Evolutionary conservation across 495 filamentous ascomycete genomes (phyloP).

Genomic region (Penicillium desertorum): DNA sequence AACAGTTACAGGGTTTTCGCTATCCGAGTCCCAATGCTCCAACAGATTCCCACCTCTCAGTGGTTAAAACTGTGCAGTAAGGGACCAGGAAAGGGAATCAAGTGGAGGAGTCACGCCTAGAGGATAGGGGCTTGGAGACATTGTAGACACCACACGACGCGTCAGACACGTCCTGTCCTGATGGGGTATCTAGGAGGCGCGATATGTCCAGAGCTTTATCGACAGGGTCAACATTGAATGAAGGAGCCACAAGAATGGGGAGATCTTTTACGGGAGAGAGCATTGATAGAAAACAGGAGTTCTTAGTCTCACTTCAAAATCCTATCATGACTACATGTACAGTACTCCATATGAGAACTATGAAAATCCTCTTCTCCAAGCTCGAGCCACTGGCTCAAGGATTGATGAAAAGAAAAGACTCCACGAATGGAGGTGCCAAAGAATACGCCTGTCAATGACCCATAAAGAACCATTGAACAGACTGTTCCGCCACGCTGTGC

Average conservation of each 20-base stretch:
- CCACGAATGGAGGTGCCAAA: conserved; percentile 58
- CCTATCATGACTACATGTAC: neutral
- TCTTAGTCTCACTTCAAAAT: too few species aligned
- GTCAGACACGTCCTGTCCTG: too few species aligned
- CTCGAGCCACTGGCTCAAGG: conserved; percentile 42
- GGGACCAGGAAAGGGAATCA: neutral
- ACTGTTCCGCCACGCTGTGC: conserved; percentile 70
- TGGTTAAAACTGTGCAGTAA: neutral
- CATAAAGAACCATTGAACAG: conserved; percentile 62
- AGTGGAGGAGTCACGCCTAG: neutral
- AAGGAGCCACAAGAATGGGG: too few species aligned
- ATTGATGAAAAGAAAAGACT: conserved; percentile 58
- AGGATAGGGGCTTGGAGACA: neutral
- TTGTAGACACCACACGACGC: neutral
- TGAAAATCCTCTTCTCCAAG: conserved; percentile 51
- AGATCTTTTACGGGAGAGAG: too few species aligned
- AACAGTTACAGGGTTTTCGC: neutral
- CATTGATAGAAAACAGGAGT: too few species aligned
- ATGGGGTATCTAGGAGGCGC: too few species aligned
- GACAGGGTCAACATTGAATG: too few species aligned
- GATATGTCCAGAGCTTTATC: too few species aligned
- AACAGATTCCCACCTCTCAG: neutral
- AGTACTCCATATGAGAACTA: neutral
- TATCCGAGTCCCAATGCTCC: neutral
- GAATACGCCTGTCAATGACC: conserved; percentile 71